Base-by-base conservation (phyloP, 2,329 filamentous ascomycete genomes). In the Dothideomycetidae sp. region DNA sequence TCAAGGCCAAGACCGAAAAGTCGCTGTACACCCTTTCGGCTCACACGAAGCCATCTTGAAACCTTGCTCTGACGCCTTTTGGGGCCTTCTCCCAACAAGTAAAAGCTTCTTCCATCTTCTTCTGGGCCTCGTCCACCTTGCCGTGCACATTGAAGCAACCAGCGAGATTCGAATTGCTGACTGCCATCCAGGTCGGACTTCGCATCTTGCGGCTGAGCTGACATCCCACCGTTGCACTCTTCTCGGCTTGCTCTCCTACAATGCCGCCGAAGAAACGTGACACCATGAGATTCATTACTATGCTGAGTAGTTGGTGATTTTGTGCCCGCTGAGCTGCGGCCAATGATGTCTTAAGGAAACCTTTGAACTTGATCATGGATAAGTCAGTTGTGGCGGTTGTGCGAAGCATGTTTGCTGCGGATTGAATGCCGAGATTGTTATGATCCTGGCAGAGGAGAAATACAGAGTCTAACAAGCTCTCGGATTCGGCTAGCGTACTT, bases 251-350 rank as follows among this genome's bases (percentile, higher is more conserved):
- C 26, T 62, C 59, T 34, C 84, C 84, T 3, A 92, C 74, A 10
- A 86, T 78, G 42, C 80, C 79, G 31, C 78, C 77, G 56, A 86
- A 94, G 50, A 93, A 80, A 36, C 76, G 73, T 51, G 71, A 75
- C 36, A 81, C 79, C 80, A 94, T 92, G 46, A 90, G 77, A 47
- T 77, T 85, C 42, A 94, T 71, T 4, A 80, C 77, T 45, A 94
- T 80, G 33, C 78, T 78, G n/a, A 85, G 70, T 37, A 86, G 78
- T 46, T 92, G 81, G 18, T 73, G 73, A 53, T 93, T 93, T 38
- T 68, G 67, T 5, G 79, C 75, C 5, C 66, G 64, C 45, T 78
- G 78, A 10, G 81, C 78, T 2, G 75, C 73, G 28, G 70, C 68
- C 29, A 93, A 68, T 2, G 84, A 80, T 28, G 69, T 67, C 43